These are phyloP conservation scores for Ocimum tenuiflorum DNA, from an alignment of 257 asterid species.

Conservation along the genomic window DNA sequence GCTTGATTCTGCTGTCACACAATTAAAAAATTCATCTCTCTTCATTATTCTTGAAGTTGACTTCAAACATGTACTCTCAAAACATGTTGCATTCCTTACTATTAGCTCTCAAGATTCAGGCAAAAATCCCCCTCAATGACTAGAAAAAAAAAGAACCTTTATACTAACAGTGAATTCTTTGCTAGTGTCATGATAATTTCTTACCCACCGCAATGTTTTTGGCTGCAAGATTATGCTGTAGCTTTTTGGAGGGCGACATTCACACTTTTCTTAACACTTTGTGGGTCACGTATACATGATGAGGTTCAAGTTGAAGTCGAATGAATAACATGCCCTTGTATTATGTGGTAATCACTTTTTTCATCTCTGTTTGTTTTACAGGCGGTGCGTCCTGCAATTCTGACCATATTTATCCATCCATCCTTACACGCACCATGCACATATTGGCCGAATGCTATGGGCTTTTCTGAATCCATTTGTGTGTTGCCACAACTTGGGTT, in stretches of 20 bases:
- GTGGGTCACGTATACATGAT: conserved; percentile 93
- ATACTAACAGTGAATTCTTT: background rate
- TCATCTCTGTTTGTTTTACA: conserved; percentile 12
- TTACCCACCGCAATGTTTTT: conserved; percentile 70
- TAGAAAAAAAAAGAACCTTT: background rate
- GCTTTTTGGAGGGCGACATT: conserved; percentile 75
- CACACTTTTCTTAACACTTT: conserved; percentile 84
- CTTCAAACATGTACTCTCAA: no score
- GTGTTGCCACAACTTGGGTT: conserved; percentile 88
- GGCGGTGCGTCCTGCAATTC: conserved; percentile 58
- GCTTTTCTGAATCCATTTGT: conserved; percentile 77
- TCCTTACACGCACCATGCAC: conserved; percentile 45
- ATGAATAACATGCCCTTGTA: conserved; percentile 61
- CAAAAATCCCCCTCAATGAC: no score
- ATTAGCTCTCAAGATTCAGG: background rate
- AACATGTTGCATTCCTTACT: no score
- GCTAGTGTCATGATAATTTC: background rate
- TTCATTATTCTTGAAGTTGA: no score
- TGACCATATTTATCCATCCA: conserved; percentile 67
- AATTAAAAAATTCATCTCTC: no score
- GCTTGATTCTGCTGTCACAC: no score
- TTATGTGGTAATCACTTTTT: conserved; percentile 50
- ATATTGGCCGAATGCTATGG: conserved; percentile 55
- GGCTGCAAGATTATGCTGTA: conserved; percentile 60
- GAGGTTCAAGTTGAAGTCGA: conserved; percentile 56